Evolutionary conservation across 352 stramenopile species (phyloP), one percentile per base, ranked within the genome.

Genomic region (Blastocystis sp.): DNA sequence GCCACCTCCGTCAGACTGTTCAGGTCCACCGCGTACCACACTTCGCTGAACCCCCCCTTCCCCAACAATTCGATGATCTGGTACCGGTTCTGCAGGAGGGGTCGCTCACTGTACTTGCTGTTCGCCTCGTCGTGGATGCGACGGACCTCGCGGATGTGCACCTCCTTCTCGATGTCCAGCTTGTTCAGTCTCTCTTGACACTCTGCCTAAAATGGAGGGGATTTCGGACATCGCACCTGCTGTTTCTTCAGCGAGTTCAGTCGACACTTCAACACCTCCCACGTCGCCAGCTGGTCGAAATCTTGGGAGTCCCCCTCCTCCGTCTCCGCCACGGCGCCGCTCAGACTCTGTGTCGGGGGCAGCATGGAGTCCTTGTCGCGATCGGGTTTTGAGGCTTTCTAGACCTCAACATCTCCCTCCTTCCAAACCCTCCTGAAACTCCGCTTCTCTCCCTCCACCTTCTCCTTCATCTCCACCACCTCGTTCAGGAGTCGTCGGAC

Each of bases 11-110:
- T 90, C 29, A 94, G 50, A 39, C 93, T 91, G 16, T 91, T 60
- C 26, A 98, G 80, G 91, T 98, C 95, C 70, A 94, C 96, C 0
- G 93, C 94, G 62, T 93, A 92, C 95, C 89, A 91, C 21, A 90
- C 69, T 92, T 98, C 95, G 55, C 93, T 96, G 91, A 98, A 98
- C 24, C 95, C 95, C 29, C 95, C 95, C 91, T 96, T 96, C 16
- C 95, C 95, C 19, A 98, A 88, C 33, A 97, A 91, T 51, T 93
- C 92, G 31, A 95, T 85, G 39, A 97, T 91, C 13, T 97, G 89
- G 90, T 97, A 98, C 60, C 94, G 92, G 80, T 93, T 92, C 78
- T 96, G 63, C 19, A 92, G 90, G 12, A 93, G 37, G 10, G 91
- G 91, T 39, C 90, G 77, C 19, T 74, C 70, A n/a, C 76, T 63